A percentile compares a stretch with the other conserved stretches of the same genome.
These are phyloP conservation scores for Phytopythium kandeliae DNA, from an alignment of 352 stramenopile genomes.

Conservation along the genomic window DNA sequence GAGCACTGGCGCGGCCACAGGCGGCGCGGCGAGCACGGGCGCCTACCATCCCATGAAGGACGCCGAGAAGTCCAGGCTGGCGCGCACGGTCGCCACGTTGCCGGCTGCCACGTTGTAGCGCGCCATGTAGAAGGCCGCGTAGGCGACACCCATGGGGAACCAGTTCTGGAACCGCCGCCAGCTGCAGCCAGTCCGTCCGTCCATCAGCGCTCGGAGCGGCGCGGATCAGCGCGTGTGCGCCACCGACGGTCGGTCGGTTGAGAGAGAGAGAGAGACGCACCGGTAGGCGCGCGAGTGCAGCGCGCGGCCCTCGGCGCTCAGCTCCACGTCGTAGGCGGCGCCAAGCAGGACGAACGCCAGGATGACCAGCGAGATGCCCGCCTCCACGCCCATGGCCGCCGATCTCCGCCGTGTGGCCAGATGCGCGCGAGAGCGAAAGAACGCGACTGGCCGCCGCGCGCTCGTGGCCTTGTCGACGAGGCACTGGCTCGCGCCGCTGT, in stretches of 20 bases:
- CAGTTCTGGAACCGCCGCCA: constrained; percentile 69
- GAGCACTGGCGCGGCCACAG: no score
- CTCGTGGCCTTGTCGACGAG: no score
- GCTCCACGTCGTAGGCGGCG: constrained; percentile 56
- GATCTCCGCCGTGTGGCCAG: neutral
- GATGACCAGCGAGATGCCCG: constrained; percentile 49
- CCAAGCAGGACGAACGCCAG: constrained; percentile 45
- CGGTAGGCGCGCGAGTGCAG: constrained; percentile 54
- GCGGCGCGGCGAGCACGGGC: no score
- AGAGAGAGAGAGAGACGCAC: no score
- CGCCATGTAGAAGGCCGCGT: constrained; percentile 78
- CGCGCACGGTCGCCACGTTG: constrained; percentile 53
- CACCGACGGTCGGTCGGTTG: neutral
- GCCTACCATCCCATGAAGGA: constrained; percentile 70
- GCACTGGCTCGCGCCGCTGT: neutral
- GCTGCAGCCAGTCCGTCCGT: constrained; percentile 9
- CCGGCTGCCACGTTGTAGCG: constrained; percentile 67
- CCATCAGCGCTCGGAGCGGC: neutral
- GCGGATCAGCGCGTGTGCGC: no score
- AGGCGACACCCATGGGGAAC: constrained; percentile 71
- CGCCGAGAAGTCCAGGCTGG: constrained; percentile 50
- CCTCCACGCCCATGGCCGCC: constrained; percentile 32
- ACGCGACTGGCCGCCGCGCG: neutral
- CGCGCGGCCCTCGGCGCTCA: constrained; percentile 42
- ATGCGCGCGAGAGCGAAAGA: neutral